phyloP scores from a whole-genome alignment of 306 rosid species.

The Vicia faba region DNA sequence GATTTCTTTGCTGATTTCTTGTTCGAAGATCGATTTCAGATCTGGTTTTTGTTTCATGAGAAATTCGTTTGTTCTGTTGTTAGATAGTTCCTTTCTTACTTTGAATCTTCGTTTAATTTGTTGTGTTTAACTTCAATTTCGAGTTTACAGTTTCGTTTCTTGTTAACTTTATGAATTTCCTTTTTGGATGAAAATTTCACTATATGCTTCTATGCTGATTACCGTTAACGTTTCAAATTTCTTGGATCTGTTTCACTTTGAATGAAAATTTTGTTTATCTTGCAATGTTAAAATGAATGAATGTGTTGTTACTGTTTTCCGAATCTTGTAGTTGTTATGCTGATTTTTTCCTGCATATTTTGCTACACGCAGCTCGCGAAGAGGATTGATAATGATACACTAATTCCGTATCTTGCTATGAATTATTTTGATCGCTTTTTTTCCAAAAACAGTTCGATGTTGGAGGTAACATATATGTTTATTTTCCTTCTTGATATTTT shows the following conservation, averaged over 20 bases:
- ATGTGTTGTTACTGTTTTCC: neutral
- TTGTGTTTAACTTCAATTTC: neutral
- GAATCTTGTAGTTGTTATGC: neutral
- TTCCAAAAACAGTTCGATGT: neutral
- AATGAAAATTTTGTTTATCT: neutral
- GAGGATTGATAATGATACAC: neutral
- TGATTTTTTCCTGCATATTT: conserved; percentile 9
- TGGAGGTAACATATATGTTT: conserved; percentile 11
- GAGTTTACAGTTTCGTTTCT: too few relatives aligned
- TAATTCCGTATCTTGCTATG: conserved; percentile 31
- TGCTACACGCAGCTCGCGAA: conserved; percentile 6
- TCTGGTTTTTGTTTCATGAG: neutral
- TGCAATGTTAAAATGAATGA: neutral
- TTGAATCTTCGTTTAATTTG: neutral
- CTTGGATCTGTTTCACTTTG: neutral
- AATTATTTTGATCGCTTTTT: conserved; percentile 35
- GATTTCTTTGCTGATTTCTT: neutral
- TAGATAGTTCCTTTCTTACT: too few relatives aligned
- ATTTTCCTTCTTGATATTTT: neutral
- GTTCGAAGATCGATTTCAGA: neutral
- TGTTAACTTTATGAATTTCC: too few relatives aligned
- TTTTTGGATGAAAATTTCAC: neutral
- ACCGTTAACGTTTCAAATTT: neutral
- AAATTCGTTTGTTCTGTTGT: neutral
- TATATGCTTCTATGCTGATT: too few relatives aligned